A percentile compares a stretch with the other conserved stretches of the same genome.
phyloP scores from a whole-genome alignment of 441 rosid species.

The Croton laevigatus region DNA sequence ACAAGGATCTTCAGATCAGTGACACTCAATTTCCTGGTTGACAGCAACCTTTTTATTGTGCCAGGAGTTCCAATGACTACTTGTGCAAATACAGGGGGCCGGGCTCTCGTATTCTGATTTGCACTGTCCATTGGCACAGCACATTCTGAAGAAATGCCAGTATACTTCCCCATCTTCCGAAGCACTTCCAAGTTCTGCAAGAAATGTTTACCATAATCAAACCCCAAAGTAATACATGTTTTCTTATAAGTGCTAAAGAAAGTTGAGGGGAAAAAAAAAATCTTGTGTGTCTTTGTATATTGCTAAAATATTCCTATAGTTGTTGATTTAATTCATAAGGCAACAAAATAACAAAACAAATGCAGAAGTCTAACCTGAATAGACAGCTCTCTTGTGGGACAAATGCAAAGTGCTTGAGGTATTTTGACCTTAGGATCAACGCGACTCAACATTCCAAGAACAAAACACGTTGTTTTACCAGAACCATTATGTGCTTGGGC shows the following conservation, averaged over 20 bases:
- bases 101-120: conserved; percentile 31
- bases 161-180: conserved; percentile 84
- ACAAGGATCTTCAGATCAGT: conserved; percentile 70
- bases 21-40: conserved; percentile 51
- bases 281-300: not conserved
- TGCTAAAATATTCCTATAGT: not conserved
- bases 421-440: conserved; percentile 52
- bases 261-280: too few species aligned
- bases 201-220: conserved; percentile 10
- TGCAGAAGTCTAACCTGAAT: conserved; percentile 59
- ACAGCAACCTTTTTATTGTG: conserved; percentile 74
- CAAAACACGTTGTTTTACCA: conserved; percentile 96
- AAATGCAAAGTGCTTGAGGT: conserved; percentile 93
- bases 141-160: conserved; percentile 66
- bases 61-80: conserved; percentile 98
- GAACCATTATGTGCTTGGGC: conserved; percentile 99
- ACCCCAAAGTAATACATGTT: not conserved
- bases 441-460: conserved; percentile 92
- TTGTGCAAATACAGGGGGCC: conserved; percentile 56
- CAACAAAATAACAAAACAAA: not conserved
- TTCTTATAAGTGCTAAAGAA: not conserved
- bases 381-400: conserved; percentile 92
- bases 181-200: conserved; percentile 90
- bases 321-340: too few species aligned
- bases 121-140: conserved; percentile 67